Evolutionary conservation across 495 filamentous ascomycete genomes (phyloP).

Genomic region (Tuber melanosporum): DNA sequence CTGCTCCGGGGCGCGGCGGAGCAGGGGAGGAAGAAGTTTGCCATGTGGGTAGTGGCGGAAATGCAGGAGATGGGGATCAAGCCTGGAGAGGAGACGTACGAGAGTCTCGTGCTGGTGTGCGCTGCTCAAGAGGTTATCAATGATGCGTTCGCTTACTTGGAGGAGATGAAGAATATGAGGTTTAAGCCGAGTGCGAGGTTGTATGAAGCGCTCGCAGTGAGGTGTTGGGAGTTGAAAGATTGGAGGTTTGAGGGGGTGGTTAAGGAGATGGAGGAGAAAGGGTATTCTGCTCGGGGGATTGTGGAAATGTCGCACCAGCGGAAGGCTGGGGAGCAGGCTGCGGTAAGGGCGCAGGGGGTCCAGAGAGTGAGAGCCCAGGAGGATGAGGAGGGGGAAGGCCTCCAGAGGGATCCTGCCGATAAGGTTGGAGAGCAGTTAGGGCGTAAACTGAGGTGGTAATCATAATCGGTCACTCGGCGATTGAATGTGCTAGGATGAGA

Average conservation of each 20-base stretch:
- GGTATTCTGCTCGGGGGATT: not conserved
- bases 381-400: not conserved
- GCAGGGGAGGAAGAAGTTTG: slow-evolving; percentile 49
- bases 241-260: slow-evolving; percentile 46
- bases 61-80: slow-evolving; percentile 59
- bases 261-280: slow-evolving; percentile 43
- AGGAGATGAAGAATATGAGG: slow-evolving; percentile 48
- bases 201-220: slow-evolving; percentile 45
- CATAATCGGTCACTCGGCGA: not conserved
- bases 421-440: not conserved
- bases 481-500: not conserved
- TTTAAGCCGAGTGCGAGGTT: slow-evolving; percentile 44
- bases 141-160: slow-evolving; percentile 54
- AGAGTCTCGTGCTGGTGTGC: slow-evolving; percentile 62
- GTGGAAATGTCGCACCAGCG: not conserved
- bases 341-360: not conserved
- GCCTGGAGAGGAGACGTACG: slow-evolving; percentile 59
- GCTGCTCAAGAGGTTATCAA: slow-evolving; percentile 51
- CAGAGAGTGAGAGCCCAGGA: not conserved
- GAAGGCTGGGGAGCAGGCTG: not conserved
- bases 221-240: slow-evolving; percentile 46
- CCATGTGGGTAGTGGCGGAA: slow-evolving; percentile 66
- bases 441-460: not conserved
- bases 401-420: not conserved
- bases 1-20: slow-evolving; percentile 58